A percentile compares a stretch with the other conserved stretches of the same genome.
phyloP scores from a whole-genome alignment of 352 stramenopile species.

The Hyaloperonospora brassicae region DNA sequence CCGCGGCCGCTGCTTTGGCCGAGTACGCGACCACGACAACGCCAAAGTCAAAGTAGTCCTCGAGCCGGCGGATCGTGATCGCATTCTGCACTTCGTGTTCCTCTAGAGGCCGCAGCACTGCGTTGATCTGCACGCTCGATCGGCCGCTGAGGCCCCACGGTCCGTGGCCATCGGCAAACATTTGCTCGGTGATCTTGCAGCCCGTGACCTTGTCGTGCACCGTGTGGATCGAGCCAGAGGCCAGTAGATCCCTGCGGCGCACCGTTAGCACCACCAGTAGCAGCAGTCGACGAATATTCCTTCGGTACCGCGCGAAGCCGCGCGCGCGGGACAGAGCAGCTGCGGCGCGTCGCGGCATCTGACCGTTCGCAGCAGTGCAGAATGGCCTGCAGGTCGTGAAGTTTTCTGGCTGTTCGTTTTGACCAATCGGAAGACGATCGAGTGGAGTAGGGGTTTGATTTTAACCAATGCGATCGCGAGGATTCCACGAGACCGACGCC shows the following conservation, averaged over 20 bases:
- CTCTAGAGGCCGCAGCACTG: slow-evolving; percentile 36
- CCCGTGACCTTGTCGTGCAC: slow-evolving; percentile 48
- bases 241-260: slow-evolving; percentile 22
- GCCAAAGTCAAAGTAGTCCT: slow-evolving; percentile 77
- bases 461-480: slow-evolving; percentile 10
- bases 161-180: slow-evolving; percentile 65
- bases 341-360: slow-evolving; percentile 7
- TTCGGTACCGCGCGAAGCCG: slow-evolving; percentile 2
- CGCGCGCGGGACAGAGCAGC: neutral
- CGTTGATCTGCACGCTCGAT: slow-evolving; percentile 45
- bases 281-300: slow-evolving; percentile 4
- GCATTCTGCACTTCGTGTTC: slow-evolving; percentile 52
- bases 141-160: slow-evolving; percentile 38
- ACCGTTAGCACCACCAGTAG: slow-evolving; percentile 27
- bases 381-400: slow-evolving; percentile 27
- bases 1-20: slow-evolving; percentile 24
- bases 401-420: slow-evolving; percentile 21
- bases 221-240: slow-evolving; percentile 49
- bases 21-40: slow-evolving; percentile 62
- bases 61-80: slow-evolving; percentile 60
- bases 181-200: slow-evolving; percentile 63
- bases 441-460: too few species aligned
- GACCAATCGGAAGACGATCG: too few species aligned
- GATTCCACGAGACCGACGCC: neutral
- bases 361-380: slow-evolving; percentile 1